These are phyloP conservation scores for Ampelocalamus luodianensis DNA, from an alignment of 176 grass and related monocot genomes.

Conservation along the genomic window DNA sequence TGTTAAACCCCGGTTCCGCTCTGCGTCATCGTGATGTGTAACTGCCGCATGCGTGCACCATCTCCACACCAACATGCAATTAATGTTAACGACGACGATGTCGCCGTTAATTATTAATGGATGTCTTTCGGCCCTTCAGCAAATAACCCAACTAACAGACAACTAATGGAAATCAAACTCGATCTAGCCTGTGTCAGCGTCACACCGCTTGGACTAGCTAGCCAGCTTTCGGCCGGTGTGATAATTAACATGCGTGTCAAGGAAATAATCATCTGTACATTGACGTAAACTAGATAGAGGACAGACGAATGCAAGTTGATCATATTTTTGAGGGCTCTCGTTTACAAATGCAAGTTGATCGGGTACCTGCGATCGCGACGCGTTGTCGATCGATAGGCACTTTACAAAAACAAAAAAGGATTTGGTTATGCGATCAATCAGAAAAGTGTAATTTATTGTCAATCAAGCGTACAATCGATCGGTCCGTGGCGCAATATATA, in stretches of 20 bases:
- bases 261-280: not conserved
- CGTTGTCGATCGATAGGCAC: not conserved
- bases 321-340: not conserved
- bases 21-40: not conserved
- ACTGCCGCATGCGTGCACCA: not conserved
- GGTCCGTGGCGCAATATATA: not conserved
- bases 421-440: slow-evolving; percentile 19
- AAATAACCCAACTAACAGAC: not conserved
- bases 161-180: not conserved
- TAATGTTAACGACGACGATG: not conserved
- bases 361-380: not conserved
- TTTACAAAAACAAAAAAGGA: not conserved
- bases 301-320: not conserved
- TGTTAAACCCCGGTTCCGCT: not conserved
- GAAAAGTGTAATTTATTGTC: not conserved
- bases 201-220: not conserved
- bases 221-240: not conserved
- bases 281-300: not conserved
- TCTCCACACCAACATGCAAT: not conserved
- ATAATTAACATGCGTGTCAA: not conserved
- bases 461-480: not conserved
- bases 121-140: not conserved
- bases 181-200: not conserved
- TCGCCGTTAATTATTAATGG: not conserved
- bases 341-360: not conserved